Base-by-base conservation (phyloP, 2,329 filamentous ascomycete species). In the Pseudogymnoascus sp. region DNA sequence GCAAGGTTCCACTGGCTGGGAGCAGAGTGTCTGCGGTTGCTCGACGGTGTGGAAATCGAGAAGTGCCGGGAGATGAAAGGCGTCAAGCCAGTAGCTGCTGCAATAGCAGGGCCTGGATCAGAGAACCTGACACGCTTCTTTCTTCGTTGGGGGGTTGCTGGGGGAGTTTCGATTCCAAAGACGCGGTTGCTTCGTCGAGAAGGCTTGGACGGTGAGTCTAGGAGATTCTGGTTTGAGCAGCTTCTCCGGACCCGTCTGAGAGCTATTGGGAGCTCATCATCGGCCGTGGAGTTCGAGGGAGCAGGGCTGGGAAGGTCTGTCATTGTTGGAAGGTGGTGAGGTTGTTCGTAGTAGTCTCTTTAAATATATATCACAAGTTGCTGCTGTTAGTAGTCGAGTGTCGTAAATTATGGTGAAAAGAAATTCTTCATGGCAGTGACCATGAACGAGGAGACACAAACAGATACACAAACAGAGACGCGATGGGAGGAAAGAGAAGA, bases 91-190 rank as follows among this genome's bases (percentile, higher is more conserved):
- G 79, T 84, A 1, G 78, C 75, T 8, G 67, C 67, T 4, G 60
- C 61, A 36, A 66, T 61, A 0, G 73, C 68, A 1, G 76, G 74
- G 0, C 80, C 82, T 7, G 82, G 81, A 40, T 85, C 82, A 0
- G 84, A 86, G 71, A 85, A 84, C 37, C 83, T 80, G 21, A 85
- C 82, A 62, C 76, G 75, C 65, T 80, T 81, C 66, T 77, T 81
- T 1, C 71, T 44, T 39, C 66, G 62, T 63, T 65, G 67, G 8
- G 68, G 67, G 36, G 70, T 69, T 44, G 64, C 57, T 54, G 69
- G 68, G 7, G 70, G 70, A 3, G 69, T 70, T 21, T 66, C 65
- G 15, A 69, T 64, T 15, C 68, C 68, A 60, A 66, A 82, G 82
- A 1, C 78, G 75, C 71, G 76, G 70, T 50, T 75, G 84, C 58